These are phyloP conservation scores for Corymbia calophylla DNA, from an alignment of 441 rosid species.

Conservation along the genomic window DNA sequence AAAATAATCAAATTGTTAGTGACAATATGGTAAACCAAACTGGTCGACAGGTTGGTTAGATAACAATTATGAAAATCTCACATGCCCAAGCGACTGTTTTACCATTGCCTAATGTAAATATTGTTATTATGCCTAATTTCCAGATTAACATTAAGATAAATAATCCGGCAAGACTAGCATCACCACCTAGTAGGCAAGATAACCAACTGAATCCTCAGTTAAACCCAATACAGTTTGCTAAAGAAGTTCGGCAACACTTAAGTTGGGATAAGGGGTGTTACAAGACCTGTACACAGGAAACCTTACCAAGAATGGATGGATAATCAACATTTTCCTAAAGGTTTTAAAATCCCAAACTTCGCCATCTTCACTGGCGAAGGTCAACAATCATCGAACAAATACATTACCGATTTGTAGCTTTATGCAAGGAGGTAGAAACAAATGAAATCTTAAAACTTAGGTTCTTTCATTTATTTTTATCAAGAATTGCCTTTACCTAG, in stretches of 20 bases:
- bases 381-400: background rate
- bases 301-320: background rate
- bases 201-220: background rate
- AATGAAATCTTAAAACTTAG: background rate
- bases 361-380: background rate
- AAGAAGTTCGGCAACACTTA: background rate
- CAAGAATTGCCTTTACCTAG: background rate
- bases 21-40: background rate
- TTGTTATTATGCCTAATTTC: background rate
- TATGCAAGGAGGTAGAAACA: background rate
- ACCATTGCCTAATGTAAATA: background rate
- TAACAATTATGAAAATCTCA: background rate
- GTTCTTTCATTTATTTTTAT: background rate
- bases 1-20: background rate
- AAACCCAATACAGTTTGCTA: background rate
- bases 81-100: background rate
- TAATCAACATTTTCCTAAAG: background rate
- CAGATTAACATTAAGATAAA: background rate
- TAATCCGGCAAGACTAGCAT: background rate
- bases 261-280: background rate
- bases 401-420: background rate
- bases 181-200: background rate
- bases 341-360: background rate
- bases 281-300: background rate
- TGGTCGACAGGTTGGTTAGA: background rate